Evolutionary conservation across 2,329 filamentous ascomycete genomes (phyloP), one percentile per base, ranked within the genome.

Genomic region (Hymenoscyphus scutula): DNA sequence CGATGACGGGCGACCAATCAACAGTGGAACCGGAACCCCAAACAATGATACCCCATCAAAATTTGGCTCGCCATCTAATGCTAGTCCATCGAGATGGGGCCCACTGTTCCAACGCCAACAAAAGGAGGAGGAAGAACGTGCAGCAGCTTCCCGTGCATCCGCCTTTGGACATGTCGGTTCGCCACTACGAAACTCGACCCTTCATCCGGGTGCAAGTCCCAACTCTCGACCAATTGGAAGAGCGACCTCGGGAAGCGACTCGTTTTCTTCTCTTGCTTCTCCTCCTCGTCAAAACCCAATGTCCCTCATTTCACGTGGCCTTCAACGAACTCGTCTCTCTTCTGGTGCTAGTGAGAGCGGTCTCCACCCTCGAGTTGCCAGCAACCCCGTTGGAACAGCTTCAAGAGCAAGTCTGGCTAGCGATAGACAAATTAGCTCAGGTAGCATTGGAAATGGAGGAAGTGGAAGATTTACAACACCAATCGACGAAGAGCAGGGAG

Each of bases 91-190:
- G 68, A 81, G 84, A 56, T 89, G 84, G 84, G 83, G 83, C 2
- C 79, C 84, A 6, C 74, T 85, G 23, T 87, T 86, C 74, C 82
- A 85, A 68, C 80, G 84, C 41, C 83, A 85, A 59, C 67, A 70
- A 63, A 72, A 72, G 57, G 84, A 87, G 56, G 84, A 87, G 56
- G 73, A 74, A 64, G 72, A 74, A 34, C 67, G 65, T 27, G 80
- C 81, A 57, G 75, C 74, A 25, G 69, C 76, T 70, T 72, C 67
- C 71, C 75, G 61, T 7, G 74, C 77, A 3, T 87, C 84, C n/a
- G 83, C 79, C 3, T 88, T 88, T 71, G 86, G 86, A 7, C 86
- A 89, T 67, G 86, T 89, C 38, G 86, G 86, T 23, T 88, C 85
- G 65, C 86, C 86, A 17, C 77, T 89, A 62, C 82, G 86, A 19